Conservation (phyloP, 345 rosid species). For the Dipteronia sinensis region DNA sequence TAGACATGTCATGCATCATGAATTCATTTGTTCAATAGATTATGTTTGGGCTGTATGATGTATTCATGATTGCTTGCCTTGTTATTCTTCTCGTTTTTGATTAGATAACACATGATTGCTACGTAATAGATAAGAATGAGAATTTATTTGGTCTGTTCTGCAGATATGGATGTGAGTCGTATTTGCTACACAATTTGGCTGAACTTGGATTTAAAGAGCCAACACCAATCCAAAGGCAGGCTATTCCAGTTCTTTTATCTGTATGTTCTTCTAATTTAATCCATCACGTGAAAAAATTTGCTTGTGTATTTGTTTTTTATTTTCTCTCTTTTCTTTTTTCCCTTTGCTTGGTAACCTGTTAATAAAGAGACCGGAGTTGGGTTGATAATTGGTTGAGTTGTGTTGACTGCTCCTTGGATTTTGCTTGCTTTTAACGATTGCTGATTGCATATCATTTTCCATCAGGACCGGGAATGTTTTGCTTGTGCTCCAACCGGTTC, state of each 20-base stretch:
- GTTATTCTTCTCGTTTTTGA: neutral
- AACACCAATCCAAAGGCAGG: constrained; percentile 97
- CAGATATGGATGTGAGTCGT: constrained; percentile 73
- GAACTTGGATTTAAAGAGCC: constrained; percentile 93
- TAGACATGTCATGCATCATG: neutral
- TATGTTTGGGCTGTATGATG: no score
- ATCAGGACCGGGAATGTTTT: constrained; percentile 89
- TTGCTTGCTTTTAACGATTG: neutral
- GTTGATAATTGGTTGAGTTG: neutral
- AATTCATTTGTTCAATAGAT: no score
- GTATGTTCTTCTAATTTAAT: constrained; percentile 50
- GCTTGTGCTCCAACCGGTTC: constrained; percentile 99
- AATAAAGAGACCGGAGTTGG: neutral
- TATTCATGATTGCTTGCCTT: no score
- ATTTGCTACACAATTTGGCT: constrained; percentile 63
- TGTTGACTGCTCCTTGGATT: neutral
- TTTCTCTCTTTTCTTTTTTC: neutral
- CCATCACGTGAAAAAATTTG: neutral
- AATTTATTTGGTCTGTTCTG: neutral
- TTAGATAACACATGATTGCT: neutral
- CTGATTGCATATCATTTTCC: constrained; percentile 22
- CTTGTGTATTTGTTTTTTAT: neutral
- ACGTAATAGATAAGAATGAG: constrained; percentile 7
- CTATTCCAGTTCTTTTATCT: constrained; percentile 82
- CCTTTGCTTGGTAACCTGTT: neutral